A percentile compares a stretch with the other conserved stretches of the same genome.
phyloP scores from a whole-genome alignment of 306 rosid genomes.

The Glycine soja region DNA sequence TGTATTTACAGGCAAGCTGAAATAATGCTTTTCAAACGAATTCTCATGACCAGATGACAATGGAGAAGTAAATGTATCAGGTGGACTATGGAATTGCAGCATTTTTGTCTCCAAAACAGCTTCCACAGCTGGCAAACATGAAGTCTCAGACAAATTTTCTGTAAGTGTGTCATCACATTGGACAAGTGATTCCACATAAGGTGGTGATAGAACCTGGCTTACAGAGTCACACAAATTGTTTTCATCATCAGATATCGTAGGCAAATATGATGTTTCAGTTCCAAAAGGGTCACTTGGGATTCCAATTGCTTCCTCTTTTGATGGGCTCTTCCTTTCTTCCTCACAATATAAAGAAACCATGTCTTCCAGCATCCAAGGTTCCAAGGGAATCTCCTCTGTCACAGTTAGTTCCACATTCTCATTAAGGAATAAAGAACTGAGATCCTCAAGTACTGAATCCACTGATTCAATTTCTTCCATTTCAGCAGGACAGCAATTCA shows the following conservation, averaged over 20 bases:
- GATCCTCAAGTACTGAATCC: conserved; percentile 49
- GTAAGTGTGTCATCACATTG: conserved; percentile 8
- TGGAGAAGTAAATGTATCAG: conserved; percentile 20
- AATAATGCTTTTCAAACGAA: conserved; percentile 24
- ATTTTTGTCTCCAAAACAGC: conserved; percentile 30
- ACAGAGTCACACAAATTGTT: conserved; percentile 13
- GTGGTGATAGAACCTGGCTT: conserved; percentile 24
- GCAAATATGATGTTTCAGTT: background rate
- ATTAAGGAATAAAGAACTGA: conserved; percentile 40
- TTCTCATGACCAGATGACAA: background rate
- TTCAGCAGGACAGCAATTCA: conserved; percentile 44
- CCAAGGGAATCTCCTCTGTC: conserved; percentile 52
- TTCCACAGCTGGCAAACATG: conserved; percentile 10
- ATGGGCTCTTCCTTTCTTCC: conserved; percentile 40
- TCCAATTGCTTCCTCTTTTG: conserved; percentile 27
- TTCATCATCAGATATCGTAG: conserved; percentile 23
- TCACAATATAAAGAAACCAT: conserved; percentile 36
- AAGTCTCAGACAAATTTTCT: conserved; percentile 32
- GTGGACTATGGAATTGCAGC: conserved; percentile 23
- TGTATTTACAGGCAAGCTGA: conserved; percentile 16
- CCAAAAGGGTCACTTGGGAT: too few relatives aligned
- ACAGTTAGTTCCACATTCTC: conserved; percentile 47
- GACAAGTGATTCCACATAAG: conserved; percentile 35
- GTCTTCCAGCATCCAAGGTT: conserved; percentile 51
- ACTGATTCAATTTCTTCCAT: conserved; percentile 47